A percentile compares a stretch with the other conserved stretches of the same genome.
phyloP scores from a whole-genome alignment of 2,329 filamentous ascomycete genomes.

The Colletotrichum agaves region DNA sequence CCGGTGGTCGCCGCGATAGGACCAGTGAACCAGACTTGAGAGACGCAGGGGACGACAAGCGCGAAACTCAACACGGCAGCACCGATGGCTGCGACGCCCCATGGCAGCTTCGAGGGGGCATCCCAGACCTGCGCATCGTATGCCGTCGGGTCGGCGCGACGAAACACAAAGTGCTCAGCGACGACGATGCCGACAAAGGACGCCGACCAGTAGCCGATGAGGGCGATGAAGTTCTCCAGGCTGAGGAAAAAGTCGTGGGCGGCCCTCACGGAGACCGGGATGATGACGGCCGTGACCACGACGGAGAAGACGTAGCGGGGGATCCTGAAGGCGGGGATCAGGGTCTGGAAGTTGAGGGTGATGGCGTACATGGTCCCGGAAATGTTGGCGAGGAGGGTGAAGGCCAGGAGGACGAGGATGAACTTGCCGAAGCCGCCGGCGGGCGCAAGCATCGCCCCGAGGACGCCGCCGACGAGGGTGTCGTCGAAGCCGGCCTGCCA shows the following conservation, averaged over 20 bases:
- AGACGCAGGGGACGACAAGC: slow-evolving; percentile 68
- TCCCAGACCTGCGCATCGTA: slow-evolving; percentile 59
- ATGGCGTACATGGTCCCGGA: slow-evolving; percentile 53
- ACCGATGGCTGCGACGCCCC: slow-evolving; percentile 54
- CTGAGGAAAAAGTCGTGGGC: slow-evolving; percentile 53
- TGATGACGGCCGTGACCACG: slow-evolving; percentile 52
- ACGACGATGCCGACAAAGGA: slow-evolving; percentile 54
- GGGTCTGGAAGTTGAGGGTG: slow-evolving; percentile 53
- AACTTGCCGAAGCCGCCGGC: slow-evolving; percentile 50
- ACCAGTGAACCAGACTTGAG: slow-evolving; percentile 69
- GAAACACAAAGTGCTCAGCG: slow-evolving; percentile 56
- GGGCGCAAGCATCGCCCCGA: slow-evolving; percentile 47
- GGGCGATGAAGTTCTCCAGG: slow-evolving; percentile 56
- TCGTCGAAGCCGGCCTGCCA: slow-evolving; percentile 45
- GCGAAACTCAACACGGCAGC: slow-evolving; percentile 56
- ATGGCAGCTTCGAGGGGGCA: slow-evolving; percentile 52
- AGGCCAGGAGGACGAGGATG: slow-evolving; percentile 49
- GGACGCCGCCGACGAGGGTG: slow-evolving; percentile 46
- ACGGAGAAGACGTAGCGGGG: slow-evolving; percentile 55
- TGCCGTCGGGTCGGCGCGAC: slow-evolving; percentile 51
- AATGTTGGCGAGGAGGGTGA: slow-evolving; percentile 51
- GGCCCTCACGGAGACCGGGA: slow-evolving; percentile 53
- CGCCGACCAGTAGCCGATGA: slow-evolving; percentile 59
- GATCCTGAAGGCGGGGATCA: slow-evolving; percentile 49
- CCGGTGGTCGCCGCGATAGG: slow-evolving; percentile 69